Conservation (phyloP, 177 flowering plant genomes). For the Vitis hybrid region DNA sequence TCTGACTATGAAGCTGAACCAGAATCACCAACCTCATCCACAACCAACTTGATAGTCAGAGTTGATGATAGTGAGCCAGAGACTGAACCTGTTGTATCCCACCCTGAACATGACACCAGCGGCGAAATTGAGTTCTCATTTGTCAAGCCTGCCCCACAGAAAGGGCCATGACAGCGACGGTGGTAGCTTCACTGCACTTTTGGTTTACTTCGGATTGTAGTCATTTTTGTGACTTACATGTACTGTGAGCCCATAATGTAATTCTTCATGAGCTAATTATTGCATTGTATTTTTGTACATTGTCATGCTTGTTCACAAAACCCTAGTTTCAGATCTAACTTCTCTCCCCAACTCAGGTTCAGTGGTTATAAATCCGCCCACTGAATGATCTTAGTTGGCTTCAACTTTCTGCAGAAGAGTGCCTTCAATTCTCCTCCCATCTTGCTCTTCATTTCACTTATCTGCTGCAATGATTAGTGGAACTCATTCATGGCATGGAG, state of each 20-base stretch:
- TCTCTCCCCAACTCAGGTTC: background rate
- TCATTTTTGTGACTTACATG: background rate
- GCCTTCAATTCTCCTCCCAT: too few relatives aligned
- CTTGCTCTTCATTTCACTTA: too few relatives aligned
- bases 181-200: background rate
- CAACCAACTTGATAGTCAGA: conserved; percentile 25
- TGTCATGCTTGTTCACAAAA: background rate
- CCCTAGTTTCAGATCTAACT: background rate
- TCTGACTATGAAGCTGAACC: conserved; percentile 55
- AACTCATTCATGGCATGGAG: too few relatives aligned
- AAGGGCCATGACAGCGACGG: conserved; percentile 6
- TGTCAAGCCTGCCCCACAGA: conserved; percentile 35
- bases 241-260: background rate
- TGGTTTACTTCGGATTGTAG: background rate
- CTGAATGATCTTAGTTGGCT: too few relatives aligned
- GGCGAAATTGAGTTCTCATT: conserved; percentile 50
- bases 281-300: background rate
- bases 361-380: too few relatives aligned
- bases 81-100: conserved; percentile 15
- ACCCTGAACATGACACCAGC: conserved; percentile 10
- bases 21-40: conserved; percentile 31
- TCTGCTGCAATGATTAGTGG: too few relatives aligned
- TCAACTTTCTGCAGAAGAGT: too few relatives aligned
- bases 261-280: background rate
- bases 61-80: conserved; percentile 22